Percentiles rank a stretch among this genome's conserved stretches.
Conservation (phyloP, 2,329 filamentous ascomycete genomes). For the Claviceps sp. region DNA sequence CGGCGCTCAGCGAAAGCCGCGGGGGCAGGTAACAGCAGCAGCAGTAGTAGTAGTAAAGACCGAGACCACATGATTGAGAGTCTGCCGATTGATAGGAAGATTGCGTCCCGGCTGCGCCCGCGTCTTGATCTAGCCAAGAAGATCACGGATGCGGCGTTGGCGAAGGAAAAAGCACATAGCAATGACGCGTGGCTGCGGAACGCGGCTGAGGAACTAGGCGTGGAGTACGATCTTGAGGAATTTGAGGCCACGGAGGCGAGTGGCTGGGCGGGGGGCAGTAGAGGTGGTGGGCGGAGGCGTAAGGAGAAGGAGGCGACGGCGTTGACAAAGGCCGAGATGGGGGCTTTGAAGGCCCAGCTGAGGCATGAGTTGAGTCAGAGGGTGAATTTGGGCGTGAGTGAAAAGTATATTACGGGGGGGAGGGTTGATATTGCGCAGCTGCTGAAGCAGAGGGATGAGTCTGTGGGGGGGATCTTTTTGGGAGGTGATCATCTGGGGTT, state of each 20-base stretch:
- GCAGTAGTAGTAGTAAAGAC: not conserved
- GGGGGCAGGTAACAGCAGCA: slow-evolving; percentile 4
- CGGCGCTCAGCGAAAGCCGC: slow-evolving; percentile 31
- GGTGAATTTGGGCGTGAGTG: slow-evolving; percentile 79
- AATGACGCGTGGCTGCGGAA: slow-evolving; percentile 74
- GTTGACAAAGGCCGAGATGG: slow-evolving; percentile 62
- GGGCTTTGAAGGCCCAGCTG: slow-evolving; percentile 56
- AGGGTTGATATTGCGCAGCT: slow-evolving; percentile 71
- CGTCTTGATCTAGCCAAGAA: slow-evolving; percentile 73
- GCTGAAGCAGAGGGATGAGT: slow-evolving; percentile 43
- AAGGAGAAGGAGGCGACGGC: slow-evolving; percentile 58
- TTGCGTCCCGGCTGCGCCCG: slow-evolving; percentile 63
- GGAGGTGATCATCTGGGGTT: slow-evolving; percentile 26
- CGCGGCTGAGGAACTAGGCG: slow-evolving; percentile 82
- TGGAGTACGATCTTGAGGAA: slow-evolving; percentile 86
- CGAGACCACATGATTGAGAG: slow-evolving; percentile 57
- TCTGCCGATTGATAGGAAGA: slow-evolving; percentile 68
- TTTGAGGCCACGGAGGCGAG: slow-evolving; percentile 64
- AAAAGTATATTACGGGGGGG: slow-evolving; percentile 71
- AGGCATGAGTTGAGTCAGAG: slow-evolving; percentile 55
- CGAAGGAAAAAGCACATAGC: slow-evolving; percentile 74
- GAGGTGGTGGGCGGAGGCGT: slow-evolving; percentile 59
- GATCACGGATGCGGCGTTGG: slow-evolving; percentile 68
- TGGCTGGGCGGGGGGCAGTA: slow-evolving; percentile 46
- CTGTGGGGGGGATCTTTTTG: slow-evolving; percentile 19